Conservation (phyloP, 257 asterid genomes). For the Fraxinus quadrangulata region DNA sequence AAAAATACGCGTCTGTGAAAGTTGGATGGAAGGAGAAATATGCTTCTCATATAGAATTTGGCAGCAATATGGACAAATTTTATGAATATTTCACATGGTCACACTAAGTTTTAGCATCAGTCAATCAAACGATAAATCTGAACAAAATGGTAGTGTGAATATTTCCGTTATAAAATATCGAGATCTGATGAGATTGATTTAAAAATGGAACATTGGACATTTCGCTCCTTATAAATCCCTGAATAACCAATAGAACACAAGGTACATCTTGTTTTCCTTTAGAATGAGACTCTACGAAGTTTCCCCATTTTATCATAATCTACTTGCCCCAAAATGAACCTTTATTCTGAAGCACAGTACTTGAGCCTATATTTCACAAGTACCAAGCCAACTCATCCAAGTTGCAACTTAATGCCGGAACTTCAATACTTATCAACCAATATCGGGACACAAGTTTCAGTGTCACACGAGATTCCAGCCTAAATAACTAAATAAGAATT, state of each 20-base stretch:
- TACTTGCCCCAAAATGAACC: slow-evolving; percentile 7
- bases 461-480: too few relatives aligned
- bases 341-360: background rate
- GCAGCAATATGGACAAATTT: background rate
- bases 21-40: background rate
- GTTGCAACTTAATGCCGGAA: too few relatives aligned
- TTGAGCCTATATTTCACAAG: too few relatives aligned
- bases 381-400: too few relatives aligned
- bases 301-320: background rate
- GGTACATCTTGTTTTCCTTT: background rate
- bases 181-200: slow-evolving; percentile 4
- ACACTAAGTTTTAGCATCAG: background rate
- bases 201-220: slow-evolving; percentile 4
- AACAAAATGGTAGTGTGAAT: background rate
- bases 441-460: too few relatives aligned
- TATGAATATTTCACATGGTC: slow-evolving; percentile 2
- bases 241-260: background rate
- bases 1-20: background rate
- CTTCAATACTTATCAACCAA: too few relatives aligned
- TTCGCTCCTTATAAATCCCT: background rate
- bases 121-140: background rate
- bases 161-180: background rate
- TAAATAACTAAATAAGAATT: too few relatives aligned
- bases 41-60: background rate
- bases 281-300: background rate